These are phyloP conservation scores for Sporisorium exsertum DNA, from an alignment of 1,284 basidiomycete genomes.

Conservation along the genomic window DNA sequence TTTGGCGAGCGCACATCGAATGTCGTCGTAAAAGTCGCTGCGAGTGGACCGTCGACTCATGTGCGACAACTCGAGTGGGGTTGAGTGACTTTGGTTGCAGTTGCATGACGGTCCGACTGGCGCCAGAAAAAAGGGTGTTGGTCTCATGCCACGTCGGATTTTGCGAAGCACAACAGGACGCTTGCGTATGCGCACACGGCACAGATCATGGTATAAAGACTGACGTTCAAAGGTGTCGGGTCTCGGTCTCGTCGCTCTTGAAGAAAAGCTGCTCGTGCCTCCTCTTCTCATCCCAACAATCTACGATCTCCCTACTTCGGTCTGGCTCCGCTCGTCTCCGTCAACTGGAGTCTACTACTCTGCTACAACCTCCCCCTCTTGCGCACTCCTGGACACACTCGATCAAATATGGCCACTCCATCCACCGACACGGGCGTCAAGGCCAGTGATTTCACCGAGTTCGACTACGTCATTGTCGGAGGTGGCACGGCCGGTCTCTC, in stretches of 20 bases:
- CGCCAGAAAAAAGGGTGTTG: not conserved
- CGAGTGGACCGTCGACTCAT: not conserved
- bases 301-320: too few relatives aligned
- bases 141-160: not conserved
- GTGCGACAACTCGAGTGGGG: not conserved
- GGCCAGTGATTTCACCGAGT: constrained; percentile 45
- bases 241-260: not conserved
- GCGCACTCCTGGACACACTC: too few relatives aligned
- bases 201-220: not conserved
- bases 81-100: not conserved
- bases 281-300: not conserved
- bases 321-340: too few relatives aligned
- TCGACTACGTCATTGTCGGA: constrained; percentile 58
- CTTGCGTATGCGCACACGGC: not conserved
- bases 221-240: not conserved
- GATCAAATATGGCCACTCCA: constrained; percentile 19
- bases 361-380: not conserved
- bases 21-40: not conserved
- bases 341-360: too few relatives aligned
- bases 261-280: not conserved
- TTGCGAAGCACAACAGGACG: not conserved
- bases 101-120: not conserved
- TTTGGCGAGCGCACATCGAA: not conserved
- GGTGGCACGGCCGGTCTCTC: constrained; percentile 59
- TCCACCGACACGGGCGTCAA: constrained; percentile 50